Evolutionary conservation across 2,329 filamentous ascomycete genomes (phyloP).

Genomic region (Hymenoscyphus salicellus): DNA sequence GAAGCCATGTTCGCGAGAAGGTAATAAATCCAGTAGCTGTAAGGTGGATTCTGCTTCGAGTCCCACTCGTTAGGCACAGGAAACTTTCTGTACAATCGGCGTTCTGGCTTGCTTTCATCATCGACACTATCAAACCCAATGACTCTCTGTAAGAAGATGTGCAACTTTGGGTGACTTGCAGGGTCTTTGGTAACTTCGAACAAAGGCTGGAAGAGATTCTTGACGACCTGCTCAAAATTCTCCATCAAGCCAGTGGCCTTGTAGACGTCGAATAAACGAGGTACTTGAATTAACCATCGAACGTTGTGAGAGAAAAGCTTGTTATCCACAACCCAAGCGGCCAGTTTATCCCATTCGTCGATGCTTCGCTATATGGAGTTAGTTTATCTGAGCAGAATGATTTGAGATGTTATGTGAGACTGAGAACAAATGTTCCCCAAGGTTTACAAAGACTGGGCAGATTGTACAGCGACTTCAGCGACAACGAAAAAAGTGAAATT

Average conservation of each 20-base stretch:
- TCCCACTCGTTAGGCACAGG: slow-evolving; percentile 86
- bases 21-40: slow-evolving; percentile 99
- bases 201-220: slow-evolving; percentile 87
- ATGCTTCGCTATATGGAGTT: slow-evolving; percentile 52
- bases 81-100: slow-evolving; percentile 92
- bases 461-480: neutral
- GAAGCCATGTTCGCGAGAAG: slow-evolving; percentile 91
- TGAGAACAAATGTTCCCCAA: neutral
- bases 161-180: slow-evolving; percentile 81
- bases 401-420: neutral
- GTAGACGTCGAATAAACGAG: slow-evolving; percentile 92
- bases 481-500: neutral
- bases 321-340: slow-evolving; percentile 96
- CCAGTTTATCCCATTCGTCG: slow-evolving; percentile 96
- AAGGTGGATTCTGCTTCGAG: slow-evolving; percentile 92
- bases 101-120: slow-evolving; percentile 94
- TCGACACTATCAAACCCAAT: slow-evolving; percentile 98
- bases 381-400: neutral
- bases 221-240: slow-evolving; percentile 84
- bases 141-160: slow-evolving; percentile 90
- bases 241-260: slow-evolving; percentile 84
- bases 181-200: slow-evolving; percentile 94
- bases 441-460: neutral
- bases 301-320: slow-evolving; percentile 98
- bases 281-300: slow-evolving; percentile 93